A percentile compares a stretch with the other conserved stretches of the same genome.
These are phyloP conservation scores for Fraxinus baroniana DNA, from an alignment of 305 asterid genomes.

Conservation along the genomic window DNA sequence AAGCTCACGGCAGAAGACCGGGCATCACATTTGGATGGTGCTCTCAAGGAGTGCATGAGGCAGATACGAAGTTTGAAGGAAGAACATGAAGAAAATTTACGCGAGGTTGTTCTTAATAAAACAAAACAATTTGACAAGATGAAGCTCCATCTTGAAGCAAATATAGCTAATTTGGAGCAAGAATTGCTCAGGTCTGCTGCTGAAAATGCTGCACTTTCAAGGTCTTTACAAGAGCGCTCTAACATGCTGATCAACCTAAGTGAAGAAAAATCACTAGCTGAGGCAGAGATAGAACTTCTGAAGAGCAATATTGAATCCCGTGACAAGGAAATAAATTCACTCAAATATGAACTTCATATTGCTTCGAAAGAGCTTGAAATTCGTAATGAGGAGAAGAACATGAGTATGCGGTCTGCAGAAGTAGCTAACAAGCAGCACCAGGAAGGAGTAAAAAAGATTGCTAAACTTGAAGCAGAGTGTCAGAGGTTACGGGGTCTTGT, in stretches of 20 bases:
- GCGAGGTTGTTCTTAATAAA: constrained; percentile 63
- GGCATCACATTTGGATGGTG: constrained; percentile 87
- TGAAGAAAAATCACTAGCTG: constrained; percentile 81
- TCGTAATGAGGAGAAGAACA: constrained; percentile 91
- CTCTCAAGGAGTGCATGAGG: constrained; percentile 94
- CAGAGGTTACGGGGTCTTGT: constrained; percentile 97
- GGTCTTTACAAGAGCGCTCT: constrained; percentile 91
- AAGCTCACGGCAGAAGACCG: constrained; percentile 94
- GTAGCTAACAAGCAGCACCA: constrained; percentile 86
- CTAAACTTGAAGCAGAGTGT: constrained; percentile 93
- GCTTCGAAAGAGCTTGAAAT: constrained; percentile 82
- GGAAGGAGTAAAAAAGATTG: constrained; percentile 90
- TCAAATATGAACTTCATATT: constrained; percentile 76
- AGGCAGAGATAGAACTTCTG: constrained; percentile 67
- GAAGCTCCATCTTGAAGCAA: constrained; percentile 72
- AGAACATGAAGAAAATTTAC: constrained; percentile 75
- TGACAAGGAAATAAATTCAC: constrained; percentile 74
- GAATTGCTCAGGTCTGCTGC: constrained; percentile 73
- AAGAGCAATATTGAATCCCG: constrained; percentile 63
- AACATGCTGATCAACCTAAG: constrained; percentile 76
- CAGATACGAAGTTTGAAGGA: constrained; percentile 89
- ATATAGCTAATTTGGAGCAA: constrained; percentile 62
- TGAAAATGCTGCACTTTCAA: constrained; percentile 77
- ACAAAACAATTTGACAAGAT: constrained; percentile 71
- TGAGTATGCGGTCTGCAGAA: constrained; percentile 91